phyloP scores from a whole-genome alignment of 495 filamentous ascomycete genomes.

The Lepraria neglecta region DNA sequence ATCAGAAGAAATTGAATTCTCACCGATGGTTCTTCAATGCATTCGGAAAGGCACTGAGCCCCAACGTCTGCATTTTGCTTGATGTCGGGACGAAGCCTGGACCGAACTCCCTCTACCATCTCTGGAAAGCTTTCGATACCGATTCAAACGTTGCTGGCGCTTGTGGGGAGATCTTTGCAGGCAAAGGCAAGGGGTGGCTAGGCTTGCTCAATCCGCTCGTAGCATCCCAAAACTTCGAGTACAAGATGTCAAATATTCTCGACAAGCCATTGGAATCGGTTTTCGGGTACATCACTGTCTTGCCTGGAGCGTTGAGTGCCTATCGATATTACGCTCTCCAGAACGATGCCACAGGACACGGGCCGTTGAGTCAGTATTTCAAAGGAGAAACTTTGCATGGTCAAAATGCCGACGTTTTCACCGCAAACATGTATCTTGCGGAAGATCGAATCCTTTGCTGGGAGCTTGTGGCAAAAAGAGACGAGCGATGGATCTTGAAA shows the following conservation, averaged over 20 bases:
- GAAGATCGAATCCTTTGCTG: conserved; percentile 99
- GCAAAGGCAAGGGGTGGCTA: conserved; percentile 75
- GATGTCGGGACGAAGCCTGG: conserved; percentile 93
- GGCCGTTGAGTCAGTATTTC: conserved; percentile 96
- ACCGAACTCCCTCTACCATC: conserved; percentile 81
- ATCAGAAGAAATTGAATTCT: conserved; percentile 95
- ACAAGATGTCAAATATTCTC: conserved; percentile 99
- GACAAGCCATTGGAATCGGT: conserved; percentile 97
- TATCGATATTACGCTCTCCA: conserved; percentile 96
- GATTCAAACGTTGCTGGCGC: conserved; percentile 96
- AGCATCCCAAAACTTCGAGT: conserved; percentile 97
- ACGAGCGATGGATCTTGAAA: conserved; percentile 93
- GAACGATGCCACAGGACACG: conserved; percentile 93
- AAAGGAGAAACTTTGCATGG: conserved; percentile 97
- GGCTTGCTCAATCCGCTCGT: conserved; percentile 91
- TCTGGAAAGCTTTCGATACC: conserved; percentile 98
- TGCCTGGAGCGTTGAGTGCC: conserved; percentile 89
- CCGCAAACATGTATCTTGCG: conserved; percentile 98
- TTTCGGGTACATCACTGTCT: conserved; percentile 95
- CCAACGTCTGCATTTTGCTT: conserved; percentile 93
- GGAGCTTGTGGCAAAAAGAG: conserved; percentile 94
- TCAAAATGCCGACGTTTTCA: conserved; percentile 96
- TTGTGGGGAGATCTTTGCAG: conserved; percentile 94
- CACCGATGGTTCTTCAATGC: conserved; percentile 99
- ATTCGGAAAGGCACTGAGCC: conserved; percentile 85